Evolutionary conservation across 2,329 filamentous ascomycete species (phyloP).

Genomic region (Chrysoporthe cubensis): DNA sequence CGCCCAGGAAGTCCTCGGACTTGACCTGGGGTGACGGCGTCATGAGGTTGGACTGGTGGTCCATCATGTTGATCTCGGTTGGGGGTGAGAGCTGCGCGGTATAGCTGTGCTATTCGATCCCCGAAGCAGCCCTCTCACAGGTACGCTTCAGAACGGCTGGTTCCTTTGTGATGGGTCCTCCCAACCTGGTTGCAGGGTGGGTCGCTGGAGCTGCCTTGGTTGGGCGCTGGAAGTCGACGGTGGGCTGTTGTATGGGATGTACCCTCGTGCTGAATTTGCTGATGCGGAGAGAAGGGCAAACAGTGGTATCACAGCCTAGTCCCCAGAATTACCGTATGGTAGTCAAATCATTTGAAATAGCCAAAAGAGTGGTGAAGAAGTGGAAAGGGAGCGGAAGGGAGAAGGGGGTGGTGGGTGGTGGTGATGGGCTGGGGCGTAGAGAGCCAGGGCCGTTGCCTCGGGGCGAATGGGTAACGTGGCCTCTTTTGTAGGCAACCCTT

Average conservation of each 20-base stretch:
- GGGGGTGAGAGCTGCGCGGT: conserved; percentile 34
- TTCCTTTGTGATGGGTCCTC: too few relatives aligned
- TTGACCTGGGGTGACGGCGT: conserved; percentile 51
- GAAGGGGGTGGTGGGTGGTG: conserved; percentile 9
- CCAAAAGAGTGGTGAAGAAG: conserved; percentile 13
- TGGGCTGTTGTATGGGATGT: too few relatives aligned
- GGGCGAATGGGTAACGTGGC: conserved; percentile 25
- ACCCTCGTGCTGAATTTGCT: too few relatives aligned
- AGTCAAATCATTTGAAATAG: not conserved
- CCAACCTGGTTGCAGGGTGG: too few relatives aligned
- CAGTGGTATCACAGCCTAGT: not conserved
- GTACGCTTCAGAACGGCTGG: too few relatives aligned
- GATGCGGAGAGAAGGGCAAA: too few relatives aligned
- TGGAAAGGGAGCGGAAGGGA: conserved; percentile 10
- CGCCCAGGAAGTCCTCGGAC: conserved; percentile 57
- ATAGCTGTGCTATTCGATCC: conserved; percentile 23
- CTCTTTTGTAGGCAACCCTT: conserved; percentile 21
- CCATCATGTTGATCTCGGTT: conserved; percentile 6
- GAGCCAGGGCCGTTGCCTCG: conserved; percentile 14
- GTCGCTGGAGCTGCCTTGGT: too few relatives aligned
- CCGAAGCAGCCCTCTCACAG: too few relatives aligned
- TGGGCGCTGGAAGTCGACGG: too few relatives aligned
- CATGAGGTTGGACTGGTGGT: conserved; percentile 33
- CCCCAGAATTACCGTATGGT: not conserved
- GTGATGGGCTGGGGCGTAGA: conserved; percentile 10